These are phyloP conservation scores for Hypoxylon sp. DNA, from an alignment of 2,329 filamentous ascomycete genomes.

Conservation along the genomic window DNA sequence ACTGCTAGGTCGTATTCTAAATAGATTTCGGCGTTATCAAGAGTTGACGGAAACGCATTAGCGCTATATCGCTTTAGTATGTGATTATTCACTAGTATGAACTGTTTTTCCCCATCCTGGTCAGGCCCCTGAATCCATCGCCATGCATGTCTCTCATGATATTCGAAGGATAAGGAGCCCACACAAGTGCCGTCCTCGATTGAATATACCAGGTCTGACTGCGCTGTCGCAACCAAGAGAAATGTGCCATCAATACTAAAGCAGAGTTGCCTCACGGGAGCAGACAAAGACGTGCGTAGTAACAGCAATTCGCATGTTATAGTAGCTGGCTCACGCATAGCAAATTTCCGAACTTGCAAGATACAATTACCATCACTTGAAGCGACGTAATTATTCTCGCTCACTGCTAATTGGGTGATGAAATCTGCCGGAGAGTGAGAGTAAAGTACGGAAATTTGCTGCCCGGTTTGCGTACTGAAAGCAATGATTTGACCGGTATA, in stretches of 20 bases:
- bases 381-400: slow-evolving; percentile 1
- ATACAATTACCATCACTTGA: not conserved
- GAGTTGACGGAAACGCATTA: not conserved
- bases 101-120: not conserved
- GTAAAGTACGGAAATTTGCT: slow-evolving; percentile 1
- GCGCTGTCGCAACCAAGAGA: not conserved
- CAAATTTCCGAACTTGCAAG: slow-evolving; percentile 1
- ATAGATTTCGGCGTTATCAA: not conserved
- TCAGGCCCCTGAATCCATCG: not conserved
- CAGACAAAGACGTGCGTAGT: not conserved
- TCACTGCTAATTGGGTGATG: not conserved
- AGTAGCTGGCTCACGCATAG: not conserved
- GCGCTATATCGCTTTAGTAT: slow-evolving; percentile 8
- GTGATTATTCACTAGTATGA: slow-evolving; percentile 3
- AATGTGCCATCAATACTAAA: not conserved
- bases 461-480: slow-evolving; percentile 6
- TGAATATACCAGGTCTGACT: not conserved
- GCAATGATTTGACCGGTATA: slow-evolving; percentile 7
- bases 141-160: slow-evolving; percentile 2
- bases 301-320: not conserved
- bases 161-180: not conserved
- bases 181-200: not conserved
- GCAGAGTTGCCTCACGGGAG: slow-evolving; percentile 1
- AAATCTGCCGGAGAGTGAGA: not conserved
- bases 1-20: not conserved